These are phyloP conservation scores for Silene uniflora DNA, from an alignment of 148 eudicot species.

Conservation along the genomic window DNA sequence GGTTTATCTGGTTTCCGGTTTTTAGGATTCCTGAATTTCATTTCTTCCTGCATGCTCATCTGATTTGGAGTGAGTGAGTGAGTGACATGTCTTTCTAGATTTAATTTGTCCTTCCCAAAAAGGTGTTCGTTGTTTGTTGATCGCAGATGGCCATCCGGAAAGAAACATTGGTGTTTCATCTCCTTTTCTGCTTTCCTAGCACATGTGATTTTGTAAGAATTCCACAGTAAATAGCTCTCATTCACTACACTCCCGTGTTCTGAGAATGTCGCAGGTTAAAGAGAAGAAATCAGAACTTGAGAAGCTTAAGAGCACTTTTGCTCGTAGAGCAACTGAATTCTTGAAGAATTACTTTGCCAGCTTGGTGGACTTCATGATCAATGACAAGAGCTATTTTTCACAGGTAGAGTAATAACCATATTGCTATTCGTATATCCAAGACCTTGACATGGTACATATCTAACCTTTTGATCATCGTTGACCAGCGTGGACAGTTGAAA, in stretches of 20 bases:
- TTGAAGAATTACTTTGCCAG: slow-evolving; percentile 81
- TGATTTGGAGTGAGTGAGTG: too few species aligned
- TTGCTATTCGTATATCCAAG: neutral
- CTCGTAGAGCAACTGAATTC: slow-evolving; percentile 85
- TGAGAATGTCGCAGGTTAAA: slow-evolving; percentile 46
- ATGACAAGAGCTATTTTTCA: slow-evolving; percentile 92
- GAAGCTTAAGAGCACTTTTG: slow-evolving; percentile 68
- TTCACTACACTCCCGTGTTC: neutral
- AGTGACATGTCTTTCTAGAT: too few species aligned
- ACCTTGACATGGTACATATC: neutral
- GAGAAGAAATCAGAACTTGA: slow-evolving; percentile 86
- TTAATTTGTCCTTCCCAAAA: too few species aligned
- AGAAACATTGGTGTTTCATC: too few species aligned
- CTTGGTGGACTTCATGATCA: slow-evolving; percentile 93
- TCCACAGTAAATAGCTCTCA: neutral
- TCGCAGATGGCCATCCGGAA: too few species aligned
- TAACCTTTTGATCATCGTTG: slow-evolving; percentile 21
- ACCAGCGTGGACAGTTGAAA: slow-evolving; percentile 89
- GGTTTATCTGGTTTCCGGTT: too few species aligned
- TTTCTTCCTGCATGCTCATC: too few species aligned
- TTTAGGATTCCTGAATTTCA: too few species aligned
- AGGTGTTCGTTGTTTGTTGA: too few species aligned
- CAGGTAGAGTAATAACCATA: slow-evolving; percentile 46
- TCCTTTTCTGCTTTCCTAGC: too few species aligned
- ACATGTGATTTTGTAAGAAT: neutral